Evolutionary conservation across 2,329 filamentous ascomycete species (phyloP).

Genomic region (Neocatenulostroma microsporum): DNA sequence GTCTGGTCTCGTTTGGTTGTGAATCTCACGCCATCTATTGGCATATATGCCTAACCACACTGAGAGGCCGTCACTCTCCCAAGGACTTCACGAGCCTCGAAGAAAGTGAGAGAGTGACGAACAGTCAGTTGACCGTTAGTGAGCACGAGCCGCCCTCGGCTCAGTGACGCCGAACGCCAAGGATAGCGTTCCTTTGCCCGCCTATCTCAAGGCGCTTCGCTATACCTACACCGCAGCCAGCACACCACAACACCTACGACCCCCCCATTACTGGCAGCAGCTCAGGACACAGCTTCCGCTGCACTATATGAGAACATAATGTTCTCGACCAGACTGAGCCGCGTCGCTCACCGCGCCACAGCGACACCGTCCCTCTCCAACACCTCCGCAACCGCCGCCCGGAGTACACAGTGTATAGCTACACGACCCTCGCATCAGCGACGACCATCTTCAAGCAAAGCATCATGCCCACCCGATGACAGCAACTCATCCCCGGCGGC

Average conservation of each 20-base stretch:
- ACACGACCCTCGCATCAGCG: conserved; percentile 38
- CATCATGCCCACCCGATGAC: conserved; percentile 39
- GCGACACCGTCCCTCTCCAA: conserved; percentile 15
- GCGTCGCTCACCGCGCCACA: conserved; percentile 24
- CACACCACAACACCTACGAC: not conserved
- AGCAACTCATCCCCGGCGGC: conserved; percentile 24
- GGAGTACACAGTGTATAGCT: conserved; percentile 26
- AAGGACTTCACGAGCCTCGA: too few species aligned
- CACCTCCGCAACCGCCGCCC: conserved; percentile 16
- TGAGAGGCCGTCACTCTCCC: too few species aligned
- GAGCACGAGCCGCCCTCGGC: not conserved
- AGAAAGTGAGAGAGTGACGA: not conserved
- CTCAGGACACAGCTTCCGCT: too few species aligned
- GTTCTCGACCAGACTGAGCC: conserved; percentile 27
- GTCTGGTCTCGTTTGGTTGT: too few species aligned
- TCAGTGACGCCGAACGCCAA: too few species aligned
- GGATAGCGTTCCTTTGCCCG: not conserved
- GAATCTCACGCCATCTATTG: too few species aligned
- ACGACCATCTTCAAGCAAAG: conserved; percentile 44
- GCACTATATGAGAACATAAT: conserved; percentile 13
- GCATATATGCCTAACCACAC: too few species aligned
- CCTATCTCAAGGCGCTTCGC: not conserved
- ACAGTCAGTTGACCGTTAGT: too few species aligned
- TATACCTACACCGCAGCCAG: not conserved
- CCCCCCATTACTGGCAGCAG: not conserved